These are phyloP conservation scores for Fraxinus floribunda DNA, from an alignment of 305 asterid genomes.

Conservation along the genomic window DNA sequence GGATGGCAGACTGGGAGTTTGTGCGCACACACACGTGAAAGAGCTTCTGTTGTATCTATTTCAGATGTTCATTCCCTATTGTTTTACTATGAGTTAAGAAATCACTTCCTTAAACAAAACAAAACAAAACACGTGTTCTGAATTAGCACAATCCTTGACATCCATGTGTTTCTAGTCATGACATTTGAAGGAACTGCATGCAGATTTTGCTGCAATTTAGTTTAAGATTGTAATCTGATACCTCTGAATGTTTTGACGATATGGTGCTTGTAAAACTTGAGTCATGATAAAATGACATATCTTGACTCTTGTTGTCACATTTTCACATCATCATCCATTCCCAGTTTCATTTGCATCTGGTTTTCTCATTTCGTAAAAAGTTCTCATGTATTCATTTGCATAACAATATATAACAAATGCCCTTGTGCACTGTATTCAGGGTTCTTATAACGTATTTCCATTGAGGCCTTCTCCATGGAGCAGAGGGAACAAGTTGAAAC, in stretches of 20 bases:
- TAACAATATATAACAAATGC: constrained; percentile 1
- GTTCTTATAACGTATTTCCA: constrained; percentile 46
- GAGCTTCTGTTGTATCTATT: neutral
- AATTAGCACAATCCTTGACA: neutral
- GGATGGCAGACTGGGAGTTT: neutral
- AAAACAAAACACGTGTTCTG: neutral
- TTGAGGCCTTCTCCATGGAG: constrained; percentile 43
- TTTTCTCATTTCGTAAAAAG: constrained; percentile 17
- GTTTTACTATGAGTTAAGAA: neutral
- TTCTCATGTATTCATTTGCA: constrained; percentile 11
- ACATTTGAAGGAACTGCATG: neutral
- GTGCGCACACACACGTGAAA: neutral
- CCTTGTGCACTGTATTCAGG: constrained; percentile 42
- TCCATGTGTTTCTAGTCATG: neutral
- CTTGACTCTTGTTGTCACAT: neutral
- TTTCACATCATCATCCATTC: neutral
- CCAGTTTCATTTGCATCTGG: constrained; percentile 2
- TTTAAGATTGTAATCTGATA: neutral
- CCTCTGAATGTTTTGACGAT: neutral
- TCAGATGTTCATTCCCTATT: neutral
- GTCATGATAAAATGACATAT: neutral
- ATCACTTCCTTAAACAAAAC: neutral
- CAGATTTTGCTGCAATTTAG: neutral
- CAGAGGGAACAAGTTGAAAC: constrained; percentile 47
- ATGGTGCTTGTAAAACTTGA: neutral